phyloP scores from a whole-genome alignment of 768 basidiomycete species.

The Mycena pura region DNA sequence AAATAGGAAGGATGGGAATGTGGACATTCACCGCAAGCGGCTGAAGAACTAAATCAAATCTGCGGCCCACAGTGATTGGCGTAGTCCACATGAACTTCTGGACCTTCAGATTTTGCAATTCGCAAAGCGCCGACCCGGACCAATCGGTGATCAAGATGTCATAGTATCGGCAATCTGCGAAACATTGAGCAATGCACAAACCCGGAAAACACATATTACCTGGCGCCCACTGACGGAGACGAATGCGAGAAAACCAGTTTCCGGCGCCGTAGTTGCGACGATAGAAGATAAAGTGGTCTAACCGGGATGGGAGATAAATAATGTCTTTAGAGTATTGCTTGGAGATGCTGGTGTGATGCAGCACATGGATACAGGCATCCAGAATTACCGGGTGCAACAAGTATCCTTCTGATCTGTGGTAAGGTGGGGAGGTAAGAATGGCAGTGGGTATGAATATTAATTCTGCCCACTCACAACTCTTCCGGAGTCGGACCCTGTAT shows the following conservation, averaged over 20 bases:
- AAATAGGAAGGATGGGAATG: neutral
- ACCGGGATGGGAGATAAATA: neutral
- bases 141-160: neutral
- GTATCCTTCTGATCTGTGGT: neutral
- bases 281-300: constrained; percentile 1
- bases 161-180: neutral
- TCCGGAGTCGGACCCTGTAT: neutral
- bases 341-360: neutral
- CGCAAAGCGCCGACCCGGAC: neutral
- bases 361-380: constrained; percentile 2
- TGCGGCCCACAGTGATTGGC: neutral
- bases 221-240: neutral
- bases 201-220: neutral
- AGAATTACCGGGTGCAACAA: constrained; percentile 1
- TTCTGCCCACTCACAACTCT: neutral
- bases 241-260: neutral
- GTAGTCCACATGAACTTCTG: neutral
- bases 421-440: neutral
- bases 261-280: neutral
- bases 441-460: neutral
- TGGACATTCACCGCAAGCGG: neutral
- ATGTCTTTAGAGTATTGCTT: constrained; percentile 3
- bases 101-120: neutral
- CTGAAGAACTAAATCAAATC: neutral
- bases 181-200: neutral